Conservation (phyloP, 1,284 basidiomycete species). For the Fomes fomentarius region DNA sequence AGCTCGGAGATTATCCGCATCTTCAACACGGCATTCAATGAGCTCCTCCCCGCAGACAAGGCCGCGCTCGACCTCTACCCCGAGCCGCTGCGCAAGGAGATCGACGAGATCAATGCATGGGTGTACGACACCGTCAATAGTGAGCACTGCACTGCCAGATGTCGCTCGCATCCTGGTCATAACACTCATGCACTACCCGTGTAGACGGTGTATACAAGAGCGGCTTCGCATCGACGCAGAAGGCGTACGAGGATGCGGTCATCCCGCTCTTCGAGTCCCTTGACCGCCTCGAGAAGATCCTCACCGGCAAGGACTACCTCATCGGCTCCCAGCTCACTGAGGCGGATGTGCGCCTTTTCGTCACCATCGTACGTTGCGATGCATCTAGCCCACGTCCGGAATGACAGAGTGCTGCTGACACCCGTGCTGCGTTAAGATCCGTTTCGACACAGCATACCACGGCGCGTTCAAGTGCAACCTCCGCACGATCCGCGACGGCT, state of each 20-base stretch:
- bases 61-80: slow-evolving; percentile 42
- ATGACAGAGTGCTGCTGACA: no score
- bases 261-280: slow-evolving; percentile 74
- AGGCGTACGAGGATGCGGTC: slow-evolving; percentile 84
- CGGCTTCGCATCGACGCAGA: slow-evolving; percentile 85
- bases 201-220: slow-evolving; percentile 86
- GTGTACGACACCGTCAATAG: slow-evolving; percentile 85
- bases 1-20: slow-evolving; percentile 93
- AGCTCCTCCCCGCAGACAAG: slow-evolving; percentile 67
- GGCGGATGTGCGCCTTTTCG: slow-evolving; percentile 90
- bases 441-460: slow-evolving; percentile 87
- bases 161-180: neutral
- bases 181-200: no score
- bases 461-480: slow-evolving; percentile 96
- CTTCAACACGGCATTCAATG: slow-evolving; percentile 85
- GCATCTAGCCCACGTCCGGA: no score
- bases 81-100: slow-evolving; percentile 49
- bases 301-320: slow-evolving; percentile 81
- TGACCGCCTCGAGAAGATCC: slow-evolving; percentile 79
- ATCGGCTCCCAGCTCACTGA: slow-evolving; percentile 86
- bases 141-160: slow-evolving; percentile 36
- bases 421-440: no score
- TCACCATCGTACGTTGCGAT: slow-evolving; percentile 72
- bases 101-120: slow-evolving; percentile 89
- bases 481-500: slow-evolving; percentile 76